Evolutionary conservation across 192 early-diverging fungal species (phyloP), one percentile per base, ranked within the genome.

Genomic region (Phlyctochytrium arcticum): DNA sequence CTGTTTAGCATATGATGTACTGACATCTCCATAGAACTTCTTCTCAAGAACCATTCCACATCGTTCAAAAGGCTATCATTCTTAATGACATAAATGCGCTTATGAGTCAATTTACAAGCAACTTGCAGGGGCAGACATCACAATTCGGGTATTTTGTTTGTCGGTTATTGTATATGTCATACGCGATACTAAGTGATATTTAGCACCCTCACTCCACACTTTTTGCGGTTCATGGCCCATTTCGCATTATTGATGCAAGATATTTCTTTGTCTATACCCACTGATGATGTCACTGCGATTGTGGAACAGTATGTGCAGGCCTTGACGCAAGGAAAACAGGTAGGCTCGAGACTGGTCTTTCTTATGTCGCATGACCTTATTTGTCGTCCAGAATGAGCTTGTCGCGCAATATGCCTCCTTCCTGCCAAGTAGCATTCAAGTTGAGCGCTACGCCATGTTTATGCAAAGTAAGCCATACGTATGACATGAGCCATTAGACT

Each of bases 221-320:
- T 89, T 44, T 65, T 92, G 37, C 87, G 90, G 15, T 81, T 94
- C 54, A 67, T 89, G 37, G 79, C 84, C 0, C 89, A 92, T 55
- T 72, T 84, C 6, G 76, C 87, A 4, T 69, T 91, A n/a, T 68
- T 82, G 17, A 55, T 90, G n/a, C 84, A 81, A 5, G 71, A 75
- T 15, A 74, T 82, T n/a, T 78, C 78, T 4, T 71, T 80, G 27
- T 59, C 30, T 4, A 44, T 65, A 17, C 54, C 54, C 7, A 5
- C 35, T 27, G 49, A 54, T 50, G 29, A 63, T 79, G 31, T 36
- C 2, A 32, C 50, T 35, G 33, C 54, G 7, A 51, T 54, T 8
- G 77, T 83, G 0, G 60, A 76, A 23, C 51, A 58, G 29, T 90
- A 88, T 50, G 74, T 85, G 29, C 70, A 70, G 19, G 33, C 49